Percentiles rank a stretch among this genome's conserved stretches.
phyloP scores from a whole-genome alignment of 805 yeast species.

The Barnettozyma populi region DNA sequence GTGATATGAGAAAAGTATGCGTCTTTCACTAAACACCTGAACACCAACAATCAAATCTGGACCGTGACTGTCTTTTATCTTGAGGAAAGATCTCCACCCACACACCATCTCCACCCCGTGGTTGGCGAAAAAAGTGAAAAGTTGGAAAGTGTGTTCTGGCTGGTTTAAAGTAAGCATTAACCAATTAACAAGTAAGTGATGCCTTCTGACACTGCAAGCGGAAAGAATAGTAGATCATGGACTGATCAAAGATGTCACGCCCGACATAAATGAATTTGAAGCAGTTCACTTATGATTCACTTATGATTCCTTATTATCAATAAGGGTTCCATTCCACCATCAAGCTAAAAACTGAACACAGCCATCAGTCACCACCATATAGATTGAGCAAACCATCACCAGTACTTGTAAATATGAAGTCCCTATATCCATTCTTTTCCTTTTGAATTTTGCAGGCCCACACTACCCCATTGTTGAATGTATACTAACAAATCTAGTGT shows the following conservation, averaged over 20 bases:
- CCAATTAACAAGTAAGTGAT: slow-evolving; percentile 10
- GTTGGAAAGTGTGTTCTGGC: not conserved
- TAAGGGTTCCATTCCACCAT: no score
- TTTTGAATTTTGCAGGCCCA: not conserved
- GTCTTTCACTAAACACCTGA: not conserved
- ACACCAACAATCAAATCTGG: not conserved
- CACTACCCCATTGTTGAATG: not conserved
- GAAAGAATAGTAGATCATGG: not conserved
- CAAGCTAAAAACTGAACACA: no score
- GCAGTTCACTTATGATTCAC: not conserved
- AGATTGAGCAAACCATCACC: no score
- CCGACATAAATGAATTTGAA: not conserved
- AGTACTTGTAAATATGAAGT: not conserved
- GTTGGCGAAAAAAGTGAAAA: slow-evolving; percentile 10
- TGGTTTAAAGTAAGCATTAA: not conserved
- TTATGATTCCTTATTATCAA: no score
- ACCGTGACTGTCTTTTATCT: slow-evolving; percentile 2
- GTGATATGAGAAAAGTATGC: not conserved
- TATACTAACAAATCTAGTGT: slow-evolving; percentile 24
- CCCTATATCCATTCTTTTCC: not conserved
- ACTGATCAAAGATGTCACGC: not conserved
- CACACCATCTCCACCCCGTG: slow-evolving; percentile 2
- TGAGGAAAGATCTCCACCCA: not conserved
- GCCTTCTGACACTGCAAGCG: not conserved
- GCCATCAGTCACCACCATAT: no score